Evolutionary conservation across 2,329 filamentous ascomycete genomes (phyloP).

Genomic region (Tolypocladium nubicola): DNA sequence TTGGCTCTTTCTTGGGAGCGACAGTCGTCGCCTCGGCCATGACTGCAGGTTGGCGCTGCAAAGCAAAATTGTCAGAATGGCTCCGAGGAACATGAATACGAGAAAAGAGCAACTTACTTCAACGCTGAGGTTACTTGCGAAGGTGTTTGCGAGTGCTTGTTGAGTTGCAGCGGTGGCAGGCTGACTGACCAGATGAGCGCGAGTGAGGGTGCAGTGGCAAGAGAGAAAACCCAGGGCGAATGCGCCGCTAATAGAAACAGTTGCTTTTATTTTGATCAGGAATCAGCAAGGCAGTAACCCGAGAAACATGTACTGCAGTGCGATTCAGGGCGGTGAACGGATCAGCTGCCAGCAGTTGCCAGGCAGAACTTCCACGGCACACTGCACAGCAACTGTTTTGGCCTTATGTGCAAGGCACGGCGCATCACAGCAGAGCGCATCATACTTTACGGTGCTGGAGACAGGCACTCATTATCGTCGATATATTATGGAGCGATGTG

Average conservation of each 20-base stretch:
- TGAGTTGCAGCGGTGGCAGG: not conserved
- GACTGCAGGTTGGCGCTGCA: not conserved
- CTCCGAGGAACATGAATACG: too few species aligned
- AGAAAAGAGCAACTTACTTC: not conserved
- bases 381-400: not conserved
- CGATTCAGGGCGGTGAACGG: not conserved
- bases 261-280: not conserved
- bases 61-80: not conserved
- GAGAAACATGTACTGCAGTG: not conserved
- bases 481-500: not conserved
- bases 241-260: not conserved
- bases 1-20: slow-evolving; percentile 22
- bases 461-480: not conserved
- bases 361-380: not conserved
- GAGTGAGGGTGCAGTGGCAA: not conserved
- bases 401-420: not conserved
- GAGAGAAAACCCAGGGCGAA: not conserved
- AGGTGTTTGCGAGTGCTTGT: not conserved
- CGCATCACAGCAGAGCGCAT: too few species aligned
- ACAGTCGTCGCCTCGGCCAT: slow-evolving; percentile 17
- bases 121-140: not conserved
- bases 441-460: not conserved
- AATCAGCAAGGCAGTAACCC: not conserved
- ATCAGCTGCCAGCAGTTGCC: not conserved
- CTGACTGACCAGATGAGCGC: not conserved